Percentiles rank a stretch among this genome's conserved stretches.
These are phyloP conservation scores for Penicillium cataractarum DNA, from an alignment of 495 filamentous ascomycete species.

Conservation along the genomic window DNA sequence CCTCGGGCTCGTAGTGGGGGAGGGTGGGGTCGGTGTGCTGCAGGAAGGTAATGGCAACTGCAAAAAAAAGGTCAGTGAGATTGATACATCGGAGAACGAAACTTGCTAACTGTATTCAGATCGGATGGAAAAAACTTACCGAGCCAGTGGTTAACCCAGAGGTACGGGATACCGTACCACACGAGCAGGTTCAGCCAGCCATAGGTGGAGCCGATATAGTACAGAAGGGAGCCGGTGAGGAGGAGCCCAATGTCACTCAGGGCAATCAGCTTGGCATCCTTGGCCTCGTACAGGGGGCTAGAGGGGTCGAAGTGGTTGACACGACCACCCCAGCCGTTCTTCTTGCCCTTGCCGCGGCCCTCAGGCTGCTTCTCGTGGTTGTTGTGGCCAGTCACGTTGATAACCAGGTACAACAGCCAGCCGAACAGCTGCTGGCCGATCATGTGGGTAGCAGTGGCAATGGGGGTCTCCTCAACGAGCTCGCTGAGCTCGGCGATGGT, in stretches of 20 bases:
- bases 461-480: conserved; percentile 91
- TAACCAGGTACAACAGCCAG: conserved; percentile 80
- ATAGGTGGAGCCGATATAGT: conserved; percentile 67
- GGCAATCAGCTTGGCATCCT: conserved; percentile 80
- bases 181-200: conserved; percentile 85
- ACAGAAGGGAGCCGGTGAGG: conserved; percentile 58
- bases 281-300: conserved; percentile 89
- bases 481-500: conserved; percentile 79
- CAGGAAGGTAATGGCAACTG: conserved; percentile 64
- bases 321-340: conserved; percentile 74
- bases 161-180: conserved; percentile 93
- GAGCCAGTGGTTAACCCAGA: conserved; percentile 98
- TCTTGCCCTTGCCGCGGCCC: conserved; percentile 87
- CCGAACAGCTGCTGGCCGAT: conserved; percentile 85
- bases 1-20: conserved; percentile 58
- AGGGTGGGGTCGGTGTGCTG: conserved; percentile 64
- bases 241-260: conserved; percentile 81
- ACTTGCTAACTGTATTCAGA: neutral
- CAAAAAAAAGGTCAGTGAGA: conserved; percentile 7
- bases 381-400: conserved; percentile 95
- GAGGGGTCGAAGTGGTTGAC: conserved; percentile 94
- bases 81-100: neutral
- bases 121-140: conserved; percentile 43
- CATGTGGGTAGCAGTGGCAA: conserved; percentile 72
- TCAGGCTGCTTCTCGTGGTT: conserved; percentile 83